Evolutionary conservation across 805 yeast species (phyloP).

Genomic region (Sugiyamaella smithiae): DNA sequence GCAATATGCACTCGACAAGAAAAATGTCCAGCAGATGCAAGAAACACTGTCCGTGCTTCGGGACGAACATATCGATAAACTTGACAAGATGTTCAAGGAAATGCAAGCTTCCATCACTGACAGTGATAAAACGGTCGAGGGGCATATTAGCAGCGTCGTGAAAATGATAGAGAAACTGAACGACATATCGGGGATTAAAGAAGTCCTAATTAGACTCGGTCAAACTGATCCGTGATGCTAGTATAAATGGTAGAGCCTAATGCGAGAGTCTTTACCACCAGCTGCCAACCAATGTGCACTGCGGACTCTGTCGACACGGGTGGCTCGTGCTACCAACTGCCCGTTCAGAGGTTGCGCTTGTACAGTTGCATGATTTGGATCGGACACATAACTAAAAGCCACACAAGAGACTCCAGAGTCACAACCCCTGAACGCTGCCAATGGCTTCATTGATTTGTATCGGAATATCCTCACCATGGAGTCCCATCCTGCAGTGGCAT

Average conservation of each 20-base stretch:
- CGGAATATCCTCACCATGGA: conserved; percentile 36
- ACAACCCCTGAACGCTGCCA: conserved; percentile 32
- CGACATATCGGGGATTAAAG: conserved; percentile 4
- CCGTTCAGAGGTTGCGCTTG: background rate
- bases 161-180: conserved; percentile 19
- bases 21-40: conserved; percentile 21
- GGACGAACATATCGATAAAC: conserved; percentile 20
- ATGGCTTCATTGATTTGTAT: conserved; percentile 27
- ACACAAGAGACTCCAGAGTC: conserved; percentile 32
- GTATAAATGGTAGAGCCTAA: conserved; percentile 40
- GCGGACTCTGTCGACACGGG: conserved; percentile 4
- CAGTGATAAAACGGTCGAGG: conserved; percentile 18
- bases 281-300: conserved; percentile 40
- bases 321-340: no score
- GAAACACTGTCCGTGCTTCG: conserved; percentile 14
- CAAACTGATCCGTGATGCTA: background rate
- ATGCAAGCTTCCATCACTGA: conserved; percentile 17
- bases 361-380: background rate
- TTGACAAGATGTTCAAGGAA: conserved; percentile 18
- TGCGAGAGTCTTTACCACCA: conserved; percentile 57
- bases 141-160: conserved; percentile 16
- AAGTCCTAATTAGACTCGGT: background rate
- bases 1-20: background rate
- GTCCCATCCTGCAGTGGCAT: conserved; percentile 42
- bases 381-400: conserved; percentile 9